phyloP scores from a whole-genome alignment of 129 eudicot species.

The Glebionis coronaria region DNA sequence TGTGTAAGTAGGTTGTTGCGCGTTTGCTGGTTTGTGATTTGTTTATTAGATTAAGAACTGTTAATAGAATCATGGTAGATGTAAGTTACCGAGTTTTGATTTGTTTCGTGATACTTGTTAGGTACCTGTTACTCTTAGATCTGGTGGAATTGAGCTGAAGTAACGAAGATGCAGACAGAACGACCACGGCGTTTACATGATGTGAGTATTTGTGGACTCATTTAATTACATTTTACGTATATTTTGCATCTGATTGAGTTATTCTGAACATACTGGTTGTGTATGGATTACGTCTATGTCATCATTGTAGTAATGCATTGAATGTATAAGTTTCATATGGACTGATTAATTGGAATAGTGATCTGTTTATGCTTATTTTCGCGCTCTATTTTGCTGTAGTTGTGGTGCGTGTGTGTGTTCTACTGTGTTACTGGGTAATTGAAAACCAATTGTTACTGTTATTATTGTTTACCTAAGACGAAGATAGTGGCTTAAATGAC shows the following conservation, averaged over 20 bases:
- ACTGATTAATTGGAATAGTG: too few species aligned
- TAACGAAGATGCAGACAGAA: slow-evolving; percentile 20
- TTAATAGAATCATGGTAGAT: neutral
- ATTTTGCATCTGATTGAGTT: slow-evolving; percentile 9
- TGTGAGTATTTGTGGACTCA: slow-evolving; percentile 28
- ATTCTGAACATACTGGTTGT: slow-evolving; percentile 11
- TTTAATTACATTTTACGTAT: neutral
- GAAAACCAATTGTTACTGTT: neutral
- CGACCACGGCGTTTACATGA: slow-evolving; percentile 23
- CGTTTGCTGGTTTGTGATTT: neutral
- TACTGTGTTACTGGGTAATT: neutral
- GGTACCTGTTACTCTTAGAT: neutral
- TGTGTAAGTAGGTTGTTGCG: neutral
- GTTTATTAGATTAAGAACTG: neutral
- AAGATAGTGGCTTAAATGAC: neutral
- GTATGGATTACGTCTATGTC: slow-evolving; percentile 6
- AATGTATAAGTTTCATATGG: too few species aligned
- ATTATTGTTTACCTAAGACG: slow-evolving; percentile 7
- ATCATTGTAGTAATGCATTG: neutral
- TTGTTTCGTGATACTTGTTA: neutral
- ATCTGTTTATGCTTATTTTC: slow-evolving; percentile 6
- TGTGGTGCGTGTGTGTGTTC: slow-evolving; percentile 11
- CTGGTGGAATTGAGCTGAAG: slow-evolving; percentile 13
- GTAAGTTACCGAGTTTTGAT: neutral
- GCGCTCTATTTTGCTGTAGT: neutral